Base-by-base conservation (phyloP, 345 rosid genomes). In the Citrus medica region DNA sequence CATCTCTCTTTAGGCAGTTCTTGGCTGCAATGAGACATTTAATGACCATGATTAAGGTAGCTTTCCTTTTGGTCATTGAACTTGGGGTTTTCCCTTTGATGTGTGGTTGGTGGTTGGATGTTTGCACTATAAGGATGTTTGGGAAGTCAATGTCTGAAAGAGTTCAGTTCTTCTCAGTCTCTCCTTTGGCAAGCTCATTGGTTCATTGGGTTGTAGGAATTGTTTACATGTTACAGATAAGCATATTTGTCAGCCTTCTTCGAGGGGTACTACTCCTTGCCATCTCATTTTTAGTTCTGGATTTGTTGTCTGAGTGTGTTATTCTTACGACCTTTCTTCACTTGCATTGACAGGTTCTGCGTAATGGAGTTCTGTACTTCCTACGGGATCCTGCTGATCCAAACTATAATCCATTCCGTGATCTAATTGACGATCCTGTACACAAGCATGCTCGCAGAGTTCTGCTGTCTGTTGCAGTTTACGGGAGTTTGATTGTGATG, bases 61-160 rank as follows among this genome's bases (percentile, higher is more conserved):
- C 99, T 63, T 97, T 97, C 82, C 98, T 97, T 79, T 82, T 97
- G 71, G 99, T 94, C 77, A 94, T 96, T 79, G 99, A 94, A 84
- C 98, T 96, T 76, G 98, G 98, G 84, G 99, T 94, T 74, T 96
- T 96, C 72, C 99, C 99, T 27, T 85, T 94, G 87, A 94, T 96
- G 98, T 96, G 99, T 83, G 99, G 99, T 55, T 96, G 99, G 99
- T 94, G 98, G 98, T 86, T 96, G 63, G 99, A 96, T 90, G 90
- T 94, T 55, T 96, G 97, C 79, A 96, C 99, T 2, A 86, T 92
- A 79, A 87, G 92, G 88, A 92, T 96, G 98, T 96, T 96, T 85
- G 98, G 98, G 80, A 94, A 90, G 86, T 87, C 98, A 16, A 92
- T 96, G 98, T 84, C 95, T 77, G 89, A 94, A 70, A 89, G 99